These are phyloP conservation scores for Daldinia caldariorum DNA, from an alignment of 495 filamentous ascomycete species.

Conservation along the genomic window DNA sequence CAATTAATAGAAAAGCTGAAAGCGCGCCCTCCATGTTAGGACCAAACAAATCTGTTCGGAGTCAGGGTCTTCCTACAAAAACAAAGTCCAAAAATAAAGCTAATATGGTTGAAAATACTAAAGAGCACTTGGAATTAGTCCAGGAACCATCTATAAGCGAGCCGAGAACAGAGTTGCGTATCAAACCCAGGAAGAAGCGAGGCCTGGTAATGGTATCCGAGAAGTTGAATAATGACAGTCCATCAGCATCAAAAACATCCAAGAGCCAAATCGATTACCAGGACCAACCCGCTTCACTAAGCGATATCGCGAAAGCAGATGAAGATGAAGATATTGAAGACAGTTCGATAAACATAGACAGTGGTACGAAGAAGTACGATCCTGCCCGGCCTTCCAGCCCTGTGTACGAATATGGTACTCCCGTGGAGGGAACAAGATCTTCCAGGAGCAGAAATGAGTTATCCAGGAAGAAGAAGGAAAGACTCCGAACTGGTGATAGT, in stretches of 20 bases:
- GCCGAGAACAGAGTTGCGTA: conserved; percentile 53
- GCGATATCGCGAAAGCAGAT: neutral
- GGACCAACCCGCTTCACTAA: neutral
- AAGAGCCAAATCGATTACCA: conserved; percentile 9
- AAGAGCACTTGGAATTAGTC: neutral
- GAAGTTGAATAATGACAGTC: conserved; percentile 25
- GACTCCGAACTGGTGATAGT: neutral
- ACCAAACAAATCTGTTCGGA: neutral
- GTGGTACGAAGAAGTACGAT: neutral
- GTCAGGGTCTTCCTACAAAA: neutral
- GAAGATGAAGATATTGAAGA: neutral
- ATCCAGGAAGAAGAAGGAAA: conserved; percentile 20
- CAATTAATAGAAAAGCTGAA: neutral
- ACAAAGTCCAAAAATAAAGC: conserved; percentile 3
- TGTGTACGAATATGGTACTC: neutral
- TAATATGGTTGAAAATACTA: conserved; percentile 2
- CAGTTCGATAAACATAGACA: neutral
- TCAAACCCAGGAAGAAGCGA: conserved; percentile 55
- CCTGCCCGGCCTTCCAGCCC: neutral
- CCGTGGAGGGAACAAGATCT: neutral
- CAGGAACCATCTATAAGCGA: conserved; percentile 28
- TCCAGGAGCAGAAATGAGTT: conserved; percentile 13
- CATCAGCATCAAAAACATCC: conserved; percentile 6
- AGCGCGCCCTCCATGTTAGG: neutral
- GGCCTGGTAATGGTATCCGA: conserved; percentile 54